phyloP scores from a whole-genome alignment of 257 asterid species.

The Solanum bukasovii region DNA sequence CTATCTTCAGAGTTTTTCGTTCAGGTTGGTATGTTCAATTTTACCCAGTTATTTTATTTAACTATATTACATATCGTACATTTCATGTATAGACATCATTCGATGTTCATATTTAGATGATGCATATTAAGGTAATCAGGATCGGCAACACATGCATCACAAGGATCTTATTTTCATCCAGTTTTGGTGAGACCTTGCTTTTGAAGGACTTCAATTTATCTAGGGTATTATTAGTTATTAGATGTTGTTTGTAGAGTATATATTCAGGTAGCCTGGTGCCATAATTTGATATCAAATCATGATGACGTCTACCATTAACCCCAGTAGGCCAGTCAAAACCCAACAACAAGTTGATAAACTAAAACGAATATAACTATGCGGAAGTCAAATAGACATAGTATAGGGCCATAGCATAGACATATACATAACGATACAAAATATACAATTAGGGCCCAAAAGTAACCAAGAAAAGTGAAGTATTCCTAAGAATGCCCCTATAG shows the following conservation, averaged over 20 bases:
- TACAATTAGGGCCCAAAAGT: too few species aligned
- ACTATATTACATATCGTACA: not conserved
- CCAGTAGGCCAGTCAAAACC: not conserved
- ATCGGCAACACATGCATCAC: not conserved
- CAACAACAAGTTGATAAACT: not conserved
- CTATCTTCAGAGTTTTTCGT: too few species aligned
- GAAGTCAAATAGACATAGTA: not conserved
- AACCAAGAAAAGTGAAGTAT: not conserved
- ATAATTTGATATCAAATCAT: too few species aligned
- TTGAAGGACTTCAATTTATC: not conserved
- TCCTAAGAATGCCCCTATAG: not conserved
- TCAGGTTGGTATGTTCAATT: not conserved
- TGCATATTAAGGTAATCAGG: not conserved
- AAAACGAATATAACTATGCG: not conserved
- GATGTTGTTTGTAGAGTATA: not conserved
- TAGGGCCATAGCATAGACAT: not conserved
- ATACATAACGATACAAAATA: too few species aligned
- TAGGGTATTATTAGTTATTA: not conserved
- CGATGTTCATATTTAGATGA: not conserved
- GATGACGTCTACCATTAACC: too few species aligned
- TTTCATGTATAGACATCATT: not conserved
- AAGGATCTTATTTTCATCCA: not conserved
- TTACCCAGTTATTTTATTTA: not conserved
- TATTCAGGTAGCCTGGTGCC: not conserved
- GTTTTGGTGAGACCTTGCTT: not conserved